Evolutionary conservation across 1,284 basidiomycete species (phyloP).

Genomic region (Naganishia cerealis): DNA sequence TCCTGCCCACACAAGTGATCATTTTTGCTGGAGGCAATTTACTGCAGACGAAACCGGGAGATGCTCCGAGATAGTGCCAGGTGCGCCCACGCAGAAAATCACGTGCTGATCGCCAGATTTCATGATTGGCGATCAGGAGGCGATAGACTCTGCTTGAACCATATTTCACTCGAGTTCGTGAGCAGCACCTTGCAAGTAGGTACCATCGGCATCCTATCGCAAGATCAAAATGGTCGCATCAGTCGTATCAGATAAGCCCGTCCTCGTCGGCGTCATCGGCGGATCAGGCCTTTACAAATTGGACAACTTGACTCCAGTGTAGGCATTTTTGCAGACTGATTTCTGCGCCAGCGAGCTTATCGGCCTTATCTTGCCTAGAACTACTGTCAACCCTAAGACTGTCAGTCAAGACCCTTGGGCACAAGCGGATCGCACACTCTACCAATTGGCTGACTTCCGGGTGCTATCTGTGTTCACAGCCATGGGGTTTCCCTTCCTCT

Average conservation of each 20-base stretch:
- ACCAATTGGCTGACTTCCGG: neutral
- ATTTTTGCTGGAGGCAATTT: neutral
- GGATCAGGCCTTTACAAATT: conserved; percentile 85
- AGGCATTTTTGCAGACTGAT: conserved; percentile 18
- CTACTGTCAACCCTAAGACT: conserved; percentile 64
- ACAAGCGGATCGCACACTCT: neutral
- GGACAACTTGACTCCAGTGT: conserved; percentile 81
- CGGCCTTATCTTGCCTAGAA: neutral
- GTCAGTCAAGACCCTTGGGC: conserved; percentile 53
- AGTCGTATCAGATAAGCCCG: conserved; percentile 42
- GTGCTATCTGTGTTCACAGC: conserved; percentile 58
- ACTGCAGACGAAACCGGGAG: conserved; percentile 3
- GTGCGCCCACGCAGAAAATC: conserved; percentile 9
- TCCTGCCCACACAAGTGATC: neutral
- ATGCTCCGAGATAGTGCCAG: conserved; percentile 6
- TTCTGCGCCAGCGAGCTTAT: neutral
- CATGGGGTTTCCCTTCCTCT: conserved; percentile 90
- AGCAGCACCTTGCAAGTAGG: neutral
- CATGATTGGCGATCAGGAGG: conserved; percentile 4
- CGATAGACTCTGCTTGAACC: conserved; percentile 19
- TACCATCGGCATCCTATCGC: neutral
- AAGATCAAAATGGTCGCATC: conserved; percentile 9
- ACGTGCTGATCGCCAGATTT: conserved; percentile 14
- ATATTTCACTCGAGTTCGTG: neutral
- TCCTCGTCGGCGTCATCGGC: conserved; percentile 78